Conservation (phyloP, 2,329 filamentous ascomycete species). For the Exophiala mesophila region DNA sequence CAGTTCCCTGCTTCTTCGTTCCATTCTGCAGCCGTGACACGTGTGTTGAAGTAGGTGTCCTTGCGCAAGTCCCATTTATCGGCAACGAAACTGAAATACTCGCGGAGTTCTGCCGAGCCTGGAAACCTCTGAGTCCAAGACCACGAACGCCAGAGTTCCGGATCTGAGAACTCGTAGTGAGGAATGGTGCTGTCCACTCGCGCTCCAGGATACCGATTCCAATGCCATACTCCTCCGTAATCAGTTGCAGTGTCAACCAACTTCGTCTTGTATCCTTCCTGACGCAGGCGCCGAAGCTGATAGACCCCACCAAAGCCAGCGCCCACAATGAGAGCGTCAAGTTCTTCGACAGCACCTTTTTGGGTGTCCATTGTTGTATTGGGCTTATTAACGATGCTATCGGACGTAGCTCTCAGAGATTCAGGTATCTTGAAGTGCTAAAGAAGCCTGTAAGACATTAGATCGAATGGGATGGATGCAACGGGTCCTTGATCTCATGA, state of each 20-base stretch:
- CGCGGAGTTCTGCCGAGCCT: slow-evolving; percentile 2
- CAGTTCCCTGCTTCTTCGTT: slow-evolving; percentile 35
- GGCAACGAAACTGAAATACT: slow-evolving; percentile 11
- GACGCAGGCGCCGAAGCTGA: slow-evolving; percentile 43
- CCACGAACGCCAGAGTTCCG: slow-evolving; percentile 38
- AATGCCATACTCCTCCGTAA: slow-evolving; percentile 35
- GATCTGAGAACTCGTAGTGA: slow-evolving; percentile 50
- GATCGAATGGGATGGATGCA: no score
- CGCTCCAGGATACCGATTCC: slow-evolving; percentile 38
- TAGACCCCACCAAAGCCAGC: slow-evolving; percentile 41
- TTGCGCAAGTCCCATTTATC: slow-evolving; percentile 6
- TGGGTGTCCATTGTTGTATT: no score
- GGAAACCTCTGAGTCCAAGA: slow-evolving; percentile 13
- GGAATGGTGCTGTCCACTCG: slow-evolving; percentile 32
- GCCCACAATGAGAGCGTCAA: slow-evolving; percentile 25
- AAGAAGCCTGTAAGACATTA: no score
- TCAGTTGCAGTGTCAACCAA: slow-evolving; percentile 51
- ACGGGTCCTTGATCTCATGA: no score
- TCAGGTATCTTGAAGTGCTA: no score
- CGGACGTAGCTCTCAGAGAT: no score
- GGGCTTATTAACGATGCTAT: no score
- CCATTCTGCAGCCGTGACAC: slow-evolving; percentile 39
- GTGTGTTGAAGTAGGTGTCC: slow-evolving; percentile 22
- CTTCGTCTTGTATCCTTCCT: slow-evolving; percentile 43
- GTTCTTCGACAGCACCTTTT: slow-evolving; percentile 1